Conservation (phyloP, 2,329 filamentous ascomycete species). For the Penicillium concentricum region DNA sequence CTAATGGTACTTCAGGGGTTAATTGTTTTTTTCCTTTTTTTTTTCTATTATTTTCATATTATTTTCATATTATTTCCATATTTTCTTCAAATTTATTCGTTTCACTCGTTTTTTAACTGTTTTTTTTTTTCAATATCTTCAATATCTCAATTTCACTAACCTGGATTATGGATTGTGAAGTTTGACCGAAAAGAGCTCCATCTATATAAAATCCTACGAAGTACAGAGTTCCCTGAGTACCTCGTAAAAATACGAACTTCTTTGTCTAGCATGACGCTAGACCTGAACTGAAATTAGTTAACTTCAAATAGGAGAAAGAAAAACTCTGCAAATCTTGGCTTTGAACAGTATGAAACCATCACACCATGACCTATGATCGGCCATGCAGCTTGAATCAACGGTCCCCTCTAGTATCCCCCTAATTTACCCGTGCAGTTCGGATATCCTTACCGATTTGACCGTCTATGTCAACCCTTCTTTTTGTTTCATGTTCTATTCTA, state of each 20-base stretch:
- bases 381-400: slow-evolving; percentile 19
- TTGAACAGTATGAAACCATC: slow-evolving; percentile 4
- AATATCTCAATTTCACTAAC: too few relatives aligned
- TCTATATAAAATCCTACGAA: too few relatives aligned
- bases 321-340: slow-evolving; percentile 11
- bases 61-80: neutral
- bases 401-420: slow-evolving; percentile 9
- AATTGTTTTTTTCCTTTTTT: neutral
- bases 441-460: slow-evolving; percentile 11
- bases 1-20: slow-evolving; percentile 20
- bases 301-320: slow-evolving; percentile 4
- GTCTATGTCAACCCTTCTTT: neutral
- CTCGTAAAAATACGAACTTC: neutral
- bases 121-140: too few relatives aligned
- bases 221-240: too few relatives aligned
- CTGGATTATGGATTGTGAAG: too few relatives aligned
- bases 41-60: neutral
- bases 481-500: neutral
- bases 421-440: slow-evolving; percentile 22
- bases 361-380: slow-evolving; percentile 15
- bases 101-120: too few relatives aligned
- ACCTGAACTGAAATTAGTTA: neutral
- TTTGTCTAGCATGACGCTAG: slow-evolving; percentile 9
- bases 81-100: neutral
- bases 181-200: too few relatives aligned